A percentile compares a stretch with the other conserved stretches of the same genome.
These are phyloP conservation scores for Paraconiothyrium brasiliense DNA, from an alignment of 2,329 filamentous ascomycete genomes.

Conservation along the genomic window DNA sequence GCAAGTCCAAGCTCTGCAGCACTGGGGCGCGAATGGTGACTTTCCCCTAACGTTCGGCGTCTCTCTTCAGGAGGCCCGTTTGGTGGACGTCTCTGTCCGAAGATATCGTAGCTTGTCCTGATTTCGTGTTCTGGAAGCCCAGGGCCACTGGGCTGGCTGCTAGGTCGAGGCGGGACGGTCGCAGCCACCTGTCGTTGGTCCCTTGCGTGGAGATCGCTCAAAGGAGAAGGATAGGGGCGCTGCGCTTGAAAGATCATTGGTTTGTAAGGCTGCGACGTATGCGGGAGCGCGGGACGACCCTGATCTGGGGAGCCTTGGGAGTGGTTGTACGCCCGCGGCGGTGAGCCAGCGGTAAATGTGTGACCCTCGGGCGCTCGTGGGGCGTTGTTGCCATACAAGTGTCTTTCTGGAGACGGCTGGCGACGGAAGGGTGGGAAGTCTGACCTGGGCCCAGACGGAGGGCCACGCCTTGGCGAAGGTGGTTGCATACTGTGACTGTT, in stretches of 20 bases:
- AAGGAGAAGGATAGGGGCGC: conserved; percentile 42
- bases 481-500: conserved; percentile 57
- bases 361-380: conserved; percentile 41
- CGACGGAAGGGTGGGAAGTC: conserved; percentile 50
- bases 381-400: conserved; percentile 34
- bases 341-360: conserved; percentile 41
- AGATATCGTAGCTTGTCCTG: conserved; percentile 33
- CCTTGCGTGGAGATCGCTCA: conserved; percentile 37
- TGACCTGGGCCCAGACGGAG: conserved; percentile 40
- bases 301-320: conserved; percentile 46
- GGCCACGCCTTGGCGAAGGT: conserved; percentile 54
- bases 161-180: conserved; percentile 50
- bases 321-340: conserved; percentile 44
- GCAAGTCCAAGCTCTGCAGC: conserved; percentile 40
- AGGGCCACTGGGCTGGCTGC: conserved; percentile 49
- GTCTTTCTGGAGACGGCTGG: conserved; percentile 50
- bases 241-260: conserved; percentile 41
- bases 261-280: conserved; percentile 45
- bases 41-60: conserved; percentile 47
- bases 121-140: conserved; percentile 36
- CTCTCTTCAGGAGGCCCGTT: conserved; percentile 46
- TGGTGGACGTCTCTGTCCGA: conserved; percentile 35
- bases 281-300: conserved; percentile 43
- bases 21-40: conserved; percentile 45
- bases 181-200: conserved; percentile 36